These are phyloP conservation scores for Pneumocystis sp. DNA, from an alignment of 1,139 yeast species.

Conservation along the genomic window DNA sequence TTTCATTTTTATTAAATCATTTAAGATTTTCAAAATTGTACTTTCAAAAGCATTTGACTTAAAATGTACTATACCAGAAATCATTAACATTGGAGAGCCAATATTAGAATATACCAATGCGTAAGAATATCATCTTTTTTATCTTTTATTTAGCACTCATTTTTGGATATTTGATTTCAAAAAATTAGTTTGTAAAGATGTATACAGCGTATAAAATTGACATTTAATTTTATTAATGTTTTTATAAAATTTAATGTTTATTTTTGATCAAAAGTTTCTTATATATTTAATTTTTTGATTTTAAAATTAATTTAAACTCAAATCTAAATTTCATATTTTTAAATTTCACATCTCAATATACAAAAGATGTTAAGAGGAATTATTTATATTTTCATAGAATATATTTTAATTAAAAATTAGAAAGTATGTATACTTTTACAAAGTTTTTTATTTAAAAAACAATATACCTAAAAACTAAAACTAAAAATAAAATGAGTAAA, in stretches of 20 bases:
- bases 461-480: not conserved
- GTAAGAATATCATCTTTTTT: slow-evolving; percentile 1
- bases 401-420: not conserved
- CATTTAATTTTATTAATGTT: not conserved
- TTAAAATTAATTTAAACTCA: not conserved
- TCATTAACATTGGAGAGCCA: slow-evolving; percentile 32
- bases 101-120: slow-evolving; percentile 45
- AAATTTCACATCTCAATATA: not conserved
- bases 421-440: not conserved
- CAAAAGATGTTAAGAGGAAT: not conserved
- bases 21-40: slow-evolving; percentile 64
- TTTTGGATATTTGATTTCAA: not conserved
- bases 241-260: not conserved
- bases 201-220: not conserved
- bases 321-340: not conserved
- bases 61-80: slow-evolving; percentile 65
- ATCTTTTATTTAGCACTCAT: not conserved
- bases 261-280: not conserved
- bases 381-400: not conserved
- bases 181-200: not conserved
- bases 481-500: not conserved
- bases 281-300: not conserved
- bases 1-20: not conserved
- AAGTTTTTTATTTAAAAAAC: too few relatives aligned
- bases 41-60: slow-evolving; percentile 85